Conservation (phyloP, 805 yeast species). For the Saccharomycopsis sp. region DNA sequence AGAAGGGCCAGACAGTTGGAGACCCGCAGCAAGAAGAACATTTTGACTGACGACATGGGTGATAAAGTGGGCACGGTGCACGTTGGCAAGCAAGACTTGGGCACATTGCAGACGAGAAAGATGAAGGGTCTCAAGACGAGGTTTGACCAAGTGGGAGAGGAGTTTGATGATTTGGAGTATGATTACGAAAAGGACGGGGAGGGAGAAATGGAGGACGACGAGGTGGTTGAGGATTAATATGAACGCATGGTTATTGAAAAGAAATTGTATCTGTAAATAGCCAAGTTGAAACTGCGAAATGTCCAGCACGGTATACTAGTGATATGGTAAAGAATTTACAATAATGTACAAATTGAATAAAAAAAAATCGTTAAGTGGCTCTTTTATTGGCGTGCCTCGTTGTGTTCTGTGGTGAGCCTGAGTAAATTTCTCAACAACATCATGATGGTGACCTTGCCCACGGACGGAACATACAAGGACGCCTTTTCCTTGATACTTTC, state of each 20-base stretch:
- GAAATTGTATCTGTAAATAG: too few species aligned
- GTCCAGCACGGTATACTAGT: too few species aligned
- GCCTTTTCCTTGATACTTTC: slow-evolving; percentile 71
- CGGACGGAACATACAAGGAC: slow-evolving; percentile 86
- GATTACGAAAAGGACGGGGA: too few species aligned
- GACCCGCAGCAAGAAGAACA: slow-evolving; percentile 79
- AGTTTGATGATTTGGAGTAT: slow-evolving; percentile 28
- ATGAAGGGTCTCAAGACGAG: slow-evolving; percentile 93
- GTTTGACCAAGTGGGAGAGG: slow-evolving; percentile 60
- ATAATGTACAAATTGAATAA: too few species aligned
- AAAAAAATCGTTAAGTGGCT: neutral
- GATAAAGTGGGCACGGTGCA: slow-evolving; percentile 95
- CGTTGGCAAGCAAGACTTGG: slow-evolving; percentile 89
- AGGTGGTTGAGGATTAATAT: slow-evolving; percentile 5
- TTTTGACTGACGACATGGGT: slow-evolving; percentile 81
- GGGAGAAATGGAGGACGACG: too few species aligned
- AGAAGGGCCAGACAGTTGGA: slow-evolving; percentile 74
- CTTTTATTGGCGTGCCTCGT: too few species aligned
- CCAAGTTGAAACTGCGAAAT: too few species aligned
- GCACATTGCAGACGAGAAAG: slow-evolving; percentile 89
- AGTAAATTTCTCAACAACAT: slow-evolving; percentile 87
- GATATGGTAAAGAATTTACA: too few species aligned
- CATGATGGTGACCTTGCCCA: slow-evolving; percentile 93
- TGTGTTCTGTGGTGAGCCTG: too few species aligned
- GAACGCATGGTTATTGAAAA: too few species aligned